Evolutionary conservation across 1,139 yeast genomes (phyloP), one percentile per base, ranked within the genome.

Genomic region (Lodderomyces metapsilosis): DNA sequence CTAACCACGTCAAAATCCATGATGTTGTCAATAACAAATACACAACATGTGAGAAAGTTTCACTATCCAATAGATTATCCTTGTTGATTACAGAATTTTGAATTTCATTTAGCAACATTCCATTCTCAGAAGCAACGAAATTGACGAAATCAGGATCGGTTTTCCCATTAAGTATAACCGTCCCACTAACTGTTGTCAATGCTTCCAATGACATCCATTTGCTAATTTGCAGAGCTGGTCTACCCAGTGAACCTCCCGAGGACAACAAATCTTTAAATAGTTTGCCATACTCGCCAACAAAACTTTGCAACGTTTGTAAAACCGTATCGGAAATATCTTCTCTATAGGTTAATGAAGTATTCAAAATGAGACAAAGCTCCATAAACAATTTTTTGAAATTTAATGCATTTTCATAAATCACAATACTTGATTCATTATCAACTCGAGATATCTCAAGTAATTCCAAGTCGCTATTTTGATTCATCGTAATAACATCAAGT

Each of bases 291-390:
- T 62, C 56, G 4, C 49, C 47, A 4, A 65, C 52, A 48, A 72
- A 72, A 36, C 56, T 58, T 22, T 58, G 52, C 42, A 72, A 53
- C 38, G 67, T 58, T 21, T 52, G 53, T 44, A 80, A 59, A 5
- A 78, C 70, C 9, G 76, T 60, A 18, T 64, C 62, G 27, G 78
- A 74, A 52, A 78, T 77, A 15, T 77, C 80, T 25, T 65, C 62
- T 47, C 86, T 67, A 52, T 72, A 82, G 21, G 72, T 66, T 37
- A 80, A 64, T 0, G 88, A 76, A 1, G 91, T 82, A 54, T 83
- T 84, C 47, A 84, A 63, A 1, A 77, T 66, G 40, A 72, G 68
- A 46, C 87, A 75, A 6, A 80, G 58, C 42, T 72, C 71, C 43
- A 65, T 63, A 46, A 83, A 74, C 35, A 83, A 66, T 18, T 61